phyloP scores from a whole-genome alignment of 495 filamentous ascomycete genomes.

The Neurospora discreta region DNA sequence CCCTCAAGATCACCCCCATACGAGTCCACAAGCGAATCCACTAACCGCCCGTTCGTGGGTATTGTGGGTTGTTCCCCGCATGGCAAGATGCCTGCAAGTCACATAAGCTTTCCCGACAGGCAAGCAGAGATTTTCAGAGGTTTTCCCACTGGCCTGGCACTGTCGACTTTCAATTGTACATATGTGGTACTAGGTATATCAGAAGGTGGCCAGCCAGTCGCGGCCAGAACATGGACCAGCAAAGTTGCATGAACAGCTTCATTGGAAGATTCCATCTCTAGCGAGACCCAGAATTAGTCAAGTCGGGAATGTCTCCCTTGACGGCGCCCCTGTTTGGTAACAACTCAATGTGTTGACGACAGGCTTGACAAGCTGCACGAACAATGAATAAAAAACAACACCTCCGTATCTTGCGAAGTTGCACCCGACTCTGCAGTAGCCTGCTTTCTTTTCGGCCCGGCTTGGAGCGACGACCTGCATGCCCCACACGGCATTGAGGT shows the following conservation, averaged over 20 bases:
- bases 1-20: not conserved
- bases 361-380: not conserved
- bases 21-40: not conserved
- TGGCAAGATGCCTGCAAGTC: not conserved
- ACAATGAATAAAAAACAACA: not conserved
- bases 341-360: not conserved
- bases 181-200: not conserved
- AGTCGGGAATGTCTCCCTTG: not conserved
- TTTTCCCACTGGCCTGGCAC: not conserved
- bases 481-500: not conserved
- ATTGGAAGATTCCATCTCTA: not conserved
- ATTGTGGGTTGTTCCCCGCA: not conserved
- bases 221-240: not conserved
- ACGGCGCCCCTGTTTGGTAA: not conserved
- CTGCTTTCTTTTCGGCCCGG: not conserved
- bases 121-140: not conserved
- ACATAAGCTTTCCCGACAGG: not conserved
- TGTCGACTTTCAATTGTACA: not conserved
- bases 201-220: not conserved
- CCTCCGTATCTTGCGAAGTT: not conserved
- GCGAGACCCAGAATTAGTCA: not conserved
- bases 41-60: not conserved
- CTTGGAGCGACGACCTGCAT: not conserved
- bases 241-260: not conserved
- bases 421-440: not conserved